Base-by-base conservation (phyloP, 768 basidiomycete genomes). In the Pisolithus albus region DNA sequence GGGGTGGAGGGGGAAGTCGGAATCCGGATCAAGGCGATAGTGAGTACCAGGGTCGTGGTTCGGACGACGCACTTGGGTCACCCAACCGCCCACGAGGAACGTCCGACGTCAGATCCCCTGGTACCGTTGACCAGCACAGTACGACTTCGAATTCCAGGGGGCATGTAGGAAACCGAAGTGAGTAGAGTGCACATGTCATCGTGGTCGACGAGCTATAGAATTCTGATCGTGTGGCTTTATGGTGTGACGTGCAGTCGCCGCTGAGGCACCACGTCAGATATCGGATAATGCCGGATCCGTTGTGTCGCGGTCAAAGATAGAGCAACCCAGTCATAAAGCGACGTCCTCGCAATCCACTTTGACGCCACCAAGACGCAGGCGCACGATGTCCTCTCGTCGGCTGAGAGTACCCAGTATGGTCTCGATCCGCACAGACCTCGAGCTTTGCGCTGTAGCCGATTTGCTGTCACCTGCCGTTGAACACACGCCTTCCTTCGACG, bases 61-160 rank as follows among this genome's bases (percentile, higher is more conserved):
- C 68, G 44, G 70, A 70, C n/a, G 68, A 69, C 46, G 68, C 59
- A 26, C 47, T 61, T 24, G 61, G 55, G 56, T 64, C 56, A 59
- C 71, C 52, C 54, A 58, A 64, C 66, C 75, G 54, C 65, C 56
- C 83, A 18, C 77, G 88, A 47, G 86, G 86, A n/a, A 80, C 86
- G 55, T 86, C 84, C 28, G 87, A 90, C 59, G 78, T 80, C n/a
- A 77, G 61, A 45, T 64, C 64, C 15, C 63, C 67, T 7, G 57
- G 66, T 21, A 46, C 56, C 49, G 43, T 57, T 9, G 70, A 66
- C 43, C 68, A 64, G 40, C 66, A 68, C 53, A 54, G 49, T 50
- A 28, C 43, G 41, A 60, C 53, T 34, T 49, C 52, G 32, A 57
- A 48, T 32, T 59, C 34, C 52, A 65, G 45, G 53, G 61, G 55